A percentile compares a stretch with the other conserved stretches of the same genome.
phyloP scores from a whole-genome alignment of 805 yeast species.

The Wickerhamiella bombiphila region DNA sequence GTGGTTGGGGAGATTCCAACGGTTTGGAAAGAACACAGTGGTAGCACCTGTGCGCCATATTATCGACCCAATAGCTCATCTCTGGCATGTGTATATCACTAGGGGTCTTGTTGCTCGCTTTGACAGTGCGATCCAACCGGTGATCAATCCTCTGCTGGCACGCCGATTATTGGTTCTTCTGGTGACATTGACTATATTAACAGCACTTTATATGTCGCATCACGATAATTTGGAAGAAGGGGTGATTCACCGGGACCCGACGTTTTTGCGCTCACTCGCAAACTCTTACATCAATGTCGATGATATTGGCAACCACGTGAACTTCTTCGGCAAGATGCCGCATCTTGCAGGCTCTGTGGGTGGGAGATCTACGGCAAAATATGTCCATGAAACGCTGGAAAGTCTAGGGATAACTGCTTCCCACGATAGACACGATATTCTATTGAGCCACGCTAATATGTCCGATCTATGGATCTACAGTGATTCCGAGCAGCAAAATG shows the following conservation, averaged over 20 bases:
- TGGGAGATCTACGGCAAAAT: slow-evolving; percentile 56
- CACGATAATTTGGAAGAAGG: slow-evolving; percentile 16
- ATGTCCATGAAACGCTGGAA: slow-evolving; percentile 42
- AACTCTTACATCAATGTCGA: slow-evolving; percentile 24
- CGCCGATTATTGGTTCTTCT: slow-evolving; percentile 56
- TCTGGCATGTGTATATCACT: slow-evolving; percentile 17
- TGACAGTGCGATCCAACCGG: slow-evolving; percentile 42
- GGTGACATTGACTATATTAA: slow-evolving; percentile 43
- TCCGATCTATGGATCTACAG: slow-evolving; percentile 17
- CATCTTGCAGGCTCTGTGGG: slow-evolving; percentile 84
- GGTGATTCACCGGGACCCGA: slow-evolving; percentile 43
- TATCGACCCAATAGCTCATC: slow-evolving; percentile 34
- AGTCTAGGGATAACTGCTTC: slow-evolving; percentile 37
- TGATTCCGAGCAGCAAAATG: slow-evolving; percentile 18
- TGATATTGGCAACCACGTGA: slow-evolving; percentile 48
- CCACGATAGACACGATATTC: slow-evolving; percentile 30
- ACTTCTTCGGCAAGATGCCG: slow-evolving; percentile 65
- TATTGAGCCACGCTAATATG: slow-evolving; percentile 50
- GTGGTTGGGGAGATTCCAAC: slow-evolving; percentile 5
- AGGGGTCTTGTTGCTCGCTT: slow-evolving; percentile 26
- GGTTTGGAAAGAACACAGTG: slow-evolving; percentile 16
- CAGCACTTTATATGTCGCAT: slow-evolving; percentile 37
- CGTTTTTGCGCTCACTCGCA: slow-evolving; percentile 26
- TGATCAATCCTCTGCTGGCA: slow-evolving; percentile 81
- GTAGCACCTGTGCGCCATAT: slow-evolving; percentile 29